A percentile compares a stretch with the other conserved stretches of the same genome.
Conservation (phyloP, 768 basidiomycete species). For the Tylopilus rubrobrunneus region DNA sequence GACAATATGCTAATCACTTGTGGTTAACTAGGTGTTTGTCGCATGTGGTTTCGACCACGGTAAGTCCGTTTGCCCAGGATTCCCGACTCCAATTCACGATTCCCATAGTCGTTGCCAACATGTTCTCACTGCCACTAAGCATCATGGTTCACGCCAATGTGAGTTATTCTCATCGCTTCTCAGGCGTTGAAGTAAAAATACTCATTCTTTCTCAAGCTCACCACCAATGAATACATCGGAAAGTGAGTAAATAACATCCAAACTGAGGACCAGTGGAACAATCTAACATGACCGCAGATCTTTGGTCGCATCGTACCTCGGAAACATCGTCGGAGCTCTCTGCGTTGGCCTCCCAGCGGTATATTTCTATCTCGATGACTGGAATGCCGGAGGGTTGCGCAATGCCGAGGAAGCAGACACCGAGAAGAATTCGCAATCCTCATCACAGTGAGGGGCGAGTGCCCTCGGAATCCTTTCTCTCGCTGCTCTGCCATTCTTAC, state of each 20-base stretch:
- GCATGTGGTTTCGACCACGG: constrained; percentile 71
- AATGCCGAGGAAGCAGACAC: constrained; percentile 36
- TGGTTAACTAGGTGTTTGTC: constrained; percentile 53
- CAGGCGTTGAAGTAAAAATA: constrained; percentile 1
- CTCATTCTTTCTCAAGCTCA: constrained; percentile 16
- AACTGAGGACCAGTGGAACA: background rate
- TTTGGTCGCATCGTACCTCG: constrained; percentile 59
- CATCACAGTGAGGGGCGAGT: constrained; percentile 2
- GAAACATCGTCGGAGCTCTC: constrained; percentile 64
- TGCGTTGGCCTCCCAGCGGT: constrained; percentile 60
- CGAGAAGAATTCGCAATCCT: constrained; percentile 12
- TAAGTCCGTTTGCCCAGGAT: constrained; percentile 21
- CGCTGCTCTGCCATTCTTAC: background rate
- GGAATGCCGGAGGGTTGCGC: constrained; percentile 36
- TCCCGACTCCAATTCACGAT: background rate
- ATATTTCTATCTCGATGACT: constrained; percentile 61
- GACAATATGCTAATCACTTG: background rate
- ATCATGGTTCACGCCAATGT: constrained; percentile 70
- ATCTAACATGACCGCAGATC: constrained; percentile 37
- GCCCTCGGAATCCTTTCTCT: background rate
- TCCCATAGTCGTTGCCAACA: constrained; percentile 61
- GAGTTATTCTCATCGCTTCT: constrained; percentile 23
- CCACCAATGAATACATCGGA: constrained; percentile 52
- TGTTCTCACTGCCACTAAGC: constrained; percentile 68
- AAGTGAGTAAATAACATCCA: constrained; percentile 46